Base-by-base conservation (phyloP, 805 yeast genomes). In the Geotrichum ghanense region DNA sequence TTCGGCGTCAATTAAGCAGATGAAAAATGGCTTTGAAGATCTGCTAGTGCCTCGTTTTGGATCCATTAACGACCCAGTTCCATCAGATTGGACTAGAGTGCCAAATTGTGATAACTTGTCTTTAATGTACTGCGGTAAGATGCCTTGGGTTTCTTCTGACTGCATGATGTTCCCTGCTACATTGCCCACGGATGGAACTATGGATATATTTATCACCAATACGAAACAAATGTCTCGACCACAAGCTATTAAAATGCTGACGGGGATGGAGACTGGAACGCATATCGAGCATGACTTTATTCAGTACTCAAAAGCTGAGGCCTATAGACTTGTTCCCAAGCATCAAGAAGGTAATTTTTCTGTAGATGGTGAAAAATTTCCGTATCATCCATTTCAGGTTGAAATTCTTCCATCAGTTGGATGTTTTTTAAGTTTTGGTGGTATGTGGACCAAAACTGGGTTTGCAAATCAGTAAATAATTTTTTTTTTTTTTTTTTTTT, bases 101-200 rank as follows among this genome's bases (percentile, higher is more conserved):
- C 53, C 51, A 35, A 76, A 79, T 42, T 61, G 69, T 10, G 64
- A 66, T 16, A 74, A 79, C 44, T 59, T 86, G 44, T 78, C 77
- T 43, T 75, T 88, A 23, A 84, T 90, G 53, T 92, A 90, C 60
- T 83, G 85, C 2, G 97, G 97, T 2, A 85, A 88, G 51, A 82
- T 90, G 92, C 97, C 97, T 4, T 84, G 81, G 64, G 74, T 92
- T 59, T 78, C 96, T 3, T 72, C 78, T 27, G 92, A 83, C 54
- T 78, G 81, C 1, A 81, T 82, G 56, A 86, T 90, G 57, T 92
- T 92, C 67, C 98, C 98, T 1, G 95, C 94, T 1, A 88, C 96
- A 0, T 70, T 86, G 46, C 95, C 95, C 2, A 72, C 77, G 50
- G 98, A 92, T 66, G 95, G 96, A 4, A 65, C 81, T 2, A 76